Percentiles rank a stretch among this genome's conserved stretches.
These are phyloP conservation scores for Pyrrhoderma noxium DNA, from an alignment of 1,284 basidiomycete genomes.

Conservation along the genomic window DNA sequence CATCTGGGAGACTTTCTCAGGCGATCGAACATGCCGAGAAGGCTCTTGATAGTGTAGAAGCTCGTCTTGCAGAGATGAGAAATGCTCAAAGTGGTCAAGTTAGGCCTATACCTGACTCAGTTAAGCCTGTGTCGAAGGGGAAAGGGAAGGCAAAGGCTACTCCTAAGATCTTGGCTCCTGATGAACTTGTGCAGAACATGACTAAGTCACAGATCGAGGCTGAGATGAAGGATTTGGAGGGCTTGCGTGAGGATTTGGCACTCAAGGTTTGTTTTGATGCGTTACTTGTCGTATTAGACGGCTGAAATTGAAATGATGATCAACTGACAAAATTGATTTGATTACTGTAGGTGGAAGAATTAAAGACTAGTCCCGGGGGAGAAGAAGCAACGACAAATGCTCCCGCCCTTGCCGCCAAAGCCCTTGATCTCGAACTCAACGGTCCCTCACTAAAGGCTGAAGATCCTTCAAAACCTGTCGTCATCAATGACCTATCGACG, in stretches of 20 bases:
- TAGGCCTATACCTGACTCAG: slow-evolving; percentile 22
- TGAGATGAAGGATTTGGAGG: slow-evolving; percentile 72
- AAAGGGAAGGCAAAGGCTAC: slow-evolving; percentile 66
- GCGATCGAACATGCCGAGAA: slow-evolving; percentile 74
- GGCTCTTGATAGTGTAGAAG: slow-evolving; percentile 69
- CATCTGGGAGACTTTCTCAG: slow-evolving; percentile 69
- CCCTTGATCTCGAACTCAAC: slow-evolving; percentile 61
- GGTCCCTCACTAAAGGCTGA: slow-evolving; percentile 26
- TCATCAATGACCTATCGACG: slow-evolving; percentile 74
- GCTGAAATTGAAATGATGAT: too few species aligned
- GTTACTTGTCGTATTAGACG: too few species aligned
- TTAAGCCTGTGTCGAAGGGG: slow-evolving; percentile 29
- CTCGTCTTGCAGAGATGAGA: slow-evolving; percentile 58
- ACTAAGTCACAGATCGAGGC: slow-evolving; percentile 59
- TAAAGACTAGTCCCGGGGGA: slow-evolving; percentile 70
- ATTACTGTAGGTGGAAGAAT: slow-evolving; percentile 68
- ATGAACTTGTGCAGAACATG: slow-evolving; percentile 54
- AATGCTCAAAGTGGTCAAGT: slow-evolving; percentile 41
- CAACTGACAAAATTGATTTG: neutral
- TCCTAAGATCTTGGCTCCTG: slow-evolving; percentile 35
- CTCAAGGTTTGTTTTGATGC: slow-evolving; percentile 51
- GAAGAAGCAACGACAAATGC: slow-evolving; percentile 40
- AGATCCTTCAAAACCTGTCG: slow-evolving; percentile 27
- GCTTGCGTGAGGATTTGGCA: slow-evolving; percentile 72
- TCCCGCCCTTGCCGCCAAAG: slow-evolving; percentile 58